Conservation (phyloP, 495 filamentous ascomycete species). For the Cercophora samala region DNA sequence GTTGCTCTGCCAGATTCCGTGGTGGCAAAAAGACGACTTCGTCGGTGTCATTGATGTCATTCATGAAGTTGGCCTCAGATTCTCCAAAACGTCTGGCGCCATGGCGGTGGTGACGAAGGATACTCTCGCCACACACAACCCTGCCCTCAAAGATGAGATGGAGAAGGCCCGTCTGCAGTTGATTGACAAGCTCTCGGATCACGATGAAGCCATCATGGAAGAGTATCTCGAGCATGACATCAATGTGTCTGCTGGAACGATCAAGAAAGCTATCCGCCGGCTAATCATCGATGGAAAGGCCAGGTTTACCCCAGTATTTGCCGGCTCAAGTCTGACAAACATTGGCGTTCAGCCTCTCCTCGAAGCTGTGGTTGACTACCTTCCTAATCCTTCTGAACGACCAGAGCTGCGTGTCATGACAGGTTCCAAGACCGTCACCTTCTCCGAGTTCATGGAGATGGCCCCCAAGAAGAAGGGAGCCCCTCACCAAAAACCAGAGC, state of each 20-base stretch:
- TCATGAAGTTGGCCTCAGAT: constrained; percentile 48
- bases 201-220: constrained; percentile 83
- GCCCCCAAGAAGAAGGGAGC: constrained; percentile 45
- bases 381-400: constrained; percentile 78
- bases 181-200: constrained; percentile 78
- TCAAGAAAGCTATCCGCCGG: constrained; percentile 70
- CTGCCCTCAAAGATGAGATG: constrained; percentile 63
- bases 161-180: constrained; percentile 70
- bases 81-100: constrained; percentile 47
- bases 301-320: constrained; percentile 80
- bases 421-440: constrained; percentile 50
- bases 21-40: constrained; percentile 79
- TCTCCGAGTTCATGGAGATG: constrained; percentile 51
- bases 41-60: constrained; percentile 82
- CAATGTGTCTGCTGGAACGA: constrained; percentile 63
- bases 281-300: constrained; percentile 60
- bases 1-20: constrained; percentile 90
- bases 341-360: constrained; percentile 92
- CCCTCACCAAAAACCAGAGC: constrained; percentile 42
- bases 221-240: constrained; percentile 73
- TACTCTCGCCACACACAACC: constrained; percentile 33
- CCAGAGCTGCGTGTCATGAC: constrained; percentile 75
- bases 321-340: constrained; percentile 88
- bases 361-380: constrained; percentile 79
- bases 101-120: constrained; percentile 53